A percentile compares a stretch with the other conserved stretches of the same genome.
These are phyloP conservation scores for Paramecium caudatum DNA, from an alignment of 73 alveolate species.

Conservation along the genomic window DNA sequence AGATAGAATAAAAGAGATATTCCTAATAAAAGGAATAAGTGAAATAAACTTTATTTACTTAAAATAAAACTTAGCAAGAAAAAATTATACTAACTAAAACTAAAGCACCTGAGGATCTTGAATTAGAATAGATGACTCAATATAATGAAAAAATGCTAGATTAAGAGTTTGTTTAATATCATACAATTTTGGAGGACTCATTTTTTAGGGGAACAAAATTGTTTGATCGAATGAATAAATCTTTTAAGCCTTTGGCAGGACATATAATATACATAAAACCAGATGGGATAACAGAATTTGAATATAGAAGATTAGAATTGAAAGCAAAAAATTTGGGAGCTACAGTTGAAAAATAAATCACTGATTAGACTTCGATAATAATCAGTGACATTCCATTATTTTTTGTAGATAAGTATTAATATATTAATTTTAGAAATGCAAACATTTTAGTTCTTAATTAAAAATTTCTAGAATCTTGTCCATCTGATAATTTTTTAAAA, in stretches of 20 bases:
- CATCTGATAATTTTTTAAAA: neutral
- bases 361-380: neutral
- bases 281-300: neutral
- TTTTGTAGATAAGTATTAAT: neutral
- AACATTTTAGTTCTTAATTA: neutral
- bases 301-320: neutral
- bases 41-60: neutral
- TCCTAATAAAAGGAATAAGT: neutral
- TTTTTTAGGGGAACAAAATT: neutral
- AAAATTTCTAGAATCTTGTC: neutral
- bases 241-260: neutral
- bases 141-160: neutral
- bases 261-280: neutral
- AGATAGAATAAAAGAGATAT: neutral
- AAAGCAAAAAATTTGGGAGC: conserved; percentile 14
- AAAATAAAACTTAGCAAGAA: no score
- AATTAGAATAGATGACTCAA: neutral
- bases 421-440: neutral
- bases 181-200: neutral
- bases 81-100: no score
- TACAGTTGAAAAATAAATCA: neutral
- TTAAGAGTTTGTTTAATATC: conserved; percentile 23
- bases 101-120: neutral
- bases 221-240: neutral
- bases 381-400: neutral